Percentiles rank a stretch among this genome's conserved stretches.
Conservation (phyloP, 441 rosid genomes). For the Euphorbia schlechtendalii region DNA sequence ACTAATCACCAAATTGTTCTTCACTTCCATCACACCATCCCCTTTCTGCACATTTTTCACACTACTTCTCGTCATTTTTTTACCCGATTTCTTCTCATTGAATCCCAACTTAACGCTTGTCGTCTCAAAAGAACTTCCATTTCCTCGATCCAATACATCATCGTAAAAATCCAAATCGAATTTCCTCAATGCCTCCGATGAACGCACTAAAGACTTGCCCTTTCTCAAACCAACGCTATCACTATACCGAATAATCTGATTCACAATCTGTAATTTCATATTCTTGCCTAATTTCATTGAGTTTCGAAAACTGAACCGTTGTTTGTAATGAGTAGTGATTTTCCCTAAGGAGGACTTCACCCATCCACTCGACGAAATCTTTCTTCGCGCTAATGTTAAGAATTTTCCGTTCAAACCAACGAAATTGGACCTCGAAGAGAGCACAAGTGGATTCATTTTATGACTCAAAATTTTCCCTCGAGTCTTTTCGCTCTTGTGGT, state of each 20-base stretch:
- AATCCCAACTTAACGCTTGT: slow-evolving; percentile 48
- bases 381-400: slow-evolving; percentile 40
- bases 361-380: slow-evolving; percentile 48
- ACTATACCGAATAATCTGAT: slow-evolving; percentile 47
- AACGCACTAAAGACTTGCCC: slow-evolving; percentile 19
- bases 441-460: slow-evolving; percentile 29
- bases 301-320: slow-evolving; percentile 47
- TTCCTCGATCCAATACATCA: slow-evolving; percentile 25
- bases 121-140: slow-evolving; percentile 25
- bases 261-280: slow-evolving; percentile 48
- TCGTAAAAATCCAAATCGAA: slow-evolving; percentile 37
- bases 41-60: slow-evolving; percentile 57
- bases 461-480: slow-evolving; percentile 48
- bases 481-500: slow-evolving; percentile 35
- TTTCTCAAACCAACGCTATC: slow-evolving; percentile 32
- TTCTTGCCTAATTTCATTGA: slow-evolving; percentile 43
- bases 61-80: slow-evolving; percentile 20
- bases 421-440: slow-evolving; percentile 34
- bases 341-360: slow-evolving; percentile 60
- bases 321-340: slow-evolving; percentile 40
- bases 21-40: slow-evolving; percentile 45
- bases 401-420: slow-evolving; percentile 55
- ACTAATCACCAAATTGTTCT: slow-evolving; percentile 38
- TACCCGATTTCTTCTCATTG: slow-evolving; percentile 36
- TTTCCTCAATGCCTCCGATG: slow-evolving; percentile 29